A percentile compares a stretch with the other conserved stretches of the same genome.
Evolutionary conservation across 768 basidiomycete genomes (phyloP).

Genomic region (Russula abietina): DNA sequence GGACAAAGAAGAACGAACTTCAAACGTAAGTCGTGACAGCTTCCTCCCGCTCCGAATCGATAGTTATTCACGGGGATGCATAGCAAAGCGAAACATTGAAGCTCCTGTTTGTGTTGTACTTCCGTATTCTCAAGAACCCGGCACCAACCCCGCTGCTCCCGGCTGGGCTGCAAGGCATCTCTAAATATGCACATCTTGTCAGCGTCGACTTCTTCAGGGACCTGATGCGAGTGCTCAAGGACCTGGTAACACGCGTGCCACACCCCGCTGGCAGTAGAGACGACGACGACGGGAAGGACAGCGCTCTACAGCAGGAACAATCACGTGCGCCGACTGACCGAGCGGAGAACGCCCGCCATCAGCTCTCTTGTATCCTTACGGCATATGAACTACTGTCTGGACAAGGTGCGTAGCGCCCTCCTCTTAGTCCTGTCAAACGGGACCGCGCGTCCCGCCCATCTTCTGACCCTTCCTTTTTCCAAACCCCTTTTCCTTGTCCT

Average conservation of each 20-base stretch:
- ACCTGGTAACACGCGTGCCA: slow-evolving; percentile 52
- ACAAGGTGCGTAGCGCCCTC: slow-evolving; percentile 56
- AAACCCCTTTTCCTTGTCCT: slow-evolving; percentile 4
- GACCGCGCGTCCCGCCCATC: slow-evolving; percentile 10
- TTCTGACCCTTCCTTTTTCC: background rate
- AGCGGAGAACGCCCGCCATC: slow-evolving; percentile 45
- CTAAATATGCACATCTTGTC: slow-evolving; percentile 91
- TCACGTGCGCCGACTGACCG: slow-evolving; percentile 22
- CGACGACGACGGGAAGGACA: slow-evolving; percentile 24
- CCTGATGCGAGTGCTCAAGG: slow-evolving; percentile 79
- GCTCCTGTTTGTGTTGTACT: slow-evolving; percentile 94
- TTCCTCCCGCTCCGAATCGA: slow-evolving; percentile 7
- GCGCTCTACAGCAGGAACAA: slow-evolving; percentile 7
- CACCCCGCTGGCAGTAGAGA: slow-evolving; percentile 34
- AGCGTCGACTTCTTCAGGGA: slow-evolving; percentile 99
- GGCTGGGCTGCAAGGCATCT: slow-evolving; percentile 84
- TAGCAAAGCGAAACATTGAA: slow-evolving; percentile 99
- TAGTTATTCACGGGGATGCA: slow-evolving; percentile 8
- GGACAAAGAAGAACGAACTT: slow-evolving; percentile 82
- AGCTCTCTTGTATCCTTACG: slow-evolving; percentile 83
- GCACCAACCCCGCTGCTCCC: slow-evolving; percentile 73
- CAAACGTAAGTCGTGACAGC: slow-evolving; percentile 51
- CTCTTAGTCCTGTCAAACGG: background rate
- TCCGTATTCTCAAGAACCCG: slow-evolving; percentile 87
- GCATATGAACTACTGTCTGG: slow-evolving; percentile 97